Evolutionary conservation across 345 rosid genomes (phyloP), one percentile per base, ranked within the genome.

Genomic region (Lepidium sativum): DNA sequence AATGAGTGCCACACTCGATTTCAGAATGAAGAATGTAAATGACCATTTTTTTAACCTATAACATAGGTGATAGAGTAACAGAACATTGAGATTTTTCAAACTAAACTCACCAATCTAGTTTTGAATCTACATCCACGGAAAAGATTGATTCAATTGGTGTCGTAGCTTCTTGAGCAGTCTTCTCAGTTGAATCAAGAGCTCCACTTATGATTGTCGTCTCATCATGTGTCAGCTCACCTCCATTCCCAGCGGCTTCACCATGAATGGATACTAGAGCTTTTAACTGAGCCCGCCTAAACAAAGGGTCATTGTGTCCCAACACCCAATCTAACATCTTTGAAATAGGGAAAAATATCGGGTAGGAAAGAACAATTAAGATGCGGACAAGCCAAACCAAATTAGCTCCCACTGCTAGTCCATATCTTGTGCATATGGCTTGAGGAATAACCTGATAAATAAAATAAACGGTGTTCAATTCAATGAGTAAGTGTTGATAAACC

Each of bases 131-230:
- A 77, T 90, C 97, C 70, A 94, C 75, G 33, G 99, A 94, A 76
- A 94, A 94, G 45, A 87, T 90, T 68, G 99, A 94, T 66, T 90
- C 99, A 70, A 94, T 94, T 9, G 99, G 99, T 21, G 99, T 94
- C 99, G 90, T 94, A 49, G 99, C 99, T 79, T 90, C 99, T 72
- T 85, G 85, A 1, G 99, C 99, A 53, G 99, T 94, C 96, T 92
- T 92, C 63, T 85, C 92, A 33, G 96, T 92, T 70, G 89, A 82
- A 79, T 92, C 98, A 51, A 92, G 86, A 33, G 98, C 98, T 58
- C 98, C 98, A 42, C 85, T 87, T 33, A 89, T 92, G 69, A 92
- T 92, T 43, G 96, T 89, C 25, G 95, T 89, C 79, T 92, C 98
- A 76, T 92, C 98, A 72, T 87, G 98, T 0, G 98, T 86, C 54